These are phyloP conservation scores for Microbotryomycetes sp. DNA, from an alignment of 1,284 basidiomycete species.

Conservation along the genomic window DNA sequence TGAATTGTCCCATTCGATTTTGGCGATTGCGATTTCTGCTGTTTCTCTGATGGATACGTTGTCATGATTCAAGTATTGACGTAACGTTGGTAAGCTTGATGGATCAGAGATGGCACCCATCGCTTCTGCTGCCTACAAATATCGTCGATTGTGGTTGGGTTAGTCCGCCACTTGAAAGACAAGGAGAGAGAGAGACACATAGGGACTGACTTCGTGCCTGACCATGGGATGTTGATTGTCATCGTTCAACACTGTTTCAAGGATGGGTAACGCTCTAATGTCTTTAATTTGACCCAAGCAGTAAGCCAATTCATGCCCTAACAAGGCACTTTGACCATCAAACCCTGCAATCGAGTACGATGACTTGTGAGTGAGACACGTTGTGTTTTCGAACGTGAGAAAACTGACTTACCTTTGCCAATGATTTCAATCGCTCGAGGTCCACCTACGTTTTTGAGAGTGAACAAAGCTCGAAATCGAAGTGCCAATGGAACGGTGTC, in stretches of 20 bases:
- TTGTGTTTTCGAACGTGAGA: background rate
- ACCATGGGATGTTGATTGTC: constrained; percentile 88
- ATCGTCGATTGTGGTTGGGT: background rate
- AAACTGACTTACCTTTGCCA: constrained; percentile 58
- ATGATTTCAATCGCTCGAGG: constrained; percentile 68
- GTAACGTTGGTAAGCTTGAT: constrained; percentile 62
- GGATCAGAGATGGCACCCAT: constrained; percentile 84
- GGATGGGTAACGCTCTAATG: constrained; percentile 64
- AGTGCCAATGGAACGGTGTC: constrained; percentile 74
- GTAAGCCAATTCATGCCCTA: constrained; percentile 97
- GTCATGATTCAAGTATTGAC: constrained; percentile 56
- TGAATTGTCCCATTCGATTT: constrained; percentile 83
- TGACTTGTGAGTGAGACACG: background rate
- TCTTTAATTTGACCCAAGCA: constrained; percentile 88
- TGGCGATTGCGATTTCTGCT: constrained; percentile 91
- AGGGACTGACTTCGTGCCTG: constrained; percentile 73
- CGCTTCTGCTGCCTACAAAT: constrained; percentile 80
- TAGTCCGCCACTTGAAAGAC: background rate
- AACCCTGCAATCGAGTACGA: constrained; percentile 55
- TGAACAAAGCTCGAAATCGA: constrained; percentile 87
- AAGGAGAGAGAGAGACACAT: background rate
- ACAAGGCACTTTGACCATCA: constrained; percentile 74
- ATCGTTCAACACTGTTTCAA: constrained; percentile 69
- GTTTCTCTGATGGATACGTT: constrained; percentile 87
- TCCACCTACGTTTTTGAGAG: constrained; percentile 69